phyloP scores from a whole-genome alignment of 2,329 filamentous ascomycete genomes.

The Aspergillus chevalieri region DNA sequence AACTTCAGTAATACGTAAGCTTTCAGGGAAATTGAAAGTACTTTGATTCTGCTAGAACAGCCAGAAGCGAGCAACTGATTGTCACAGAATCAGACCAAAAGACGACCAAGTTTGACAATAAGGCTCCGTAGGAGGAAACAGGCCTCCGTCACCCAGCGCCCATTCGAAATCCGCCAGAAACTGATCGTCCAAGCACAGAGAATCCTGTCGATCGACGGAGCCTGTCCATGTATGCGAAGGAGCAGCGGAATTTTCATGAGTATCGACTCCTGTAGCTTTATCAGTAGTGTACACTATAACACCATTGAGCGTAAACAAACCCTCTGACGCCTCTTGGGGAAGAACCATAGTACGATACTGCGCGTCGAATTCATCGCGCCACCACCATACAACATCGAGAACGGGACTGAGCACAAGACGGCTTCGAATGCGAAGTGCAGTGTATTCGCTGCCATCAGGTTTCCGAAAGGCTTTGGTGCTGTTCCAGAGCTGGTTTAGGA shows the following conservation, averaged over 20 bases:
- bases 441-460: conserved; percentile 30
- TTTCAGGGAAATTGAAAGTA: no score
- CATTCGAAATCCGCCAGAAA: conserved; percentile 36
- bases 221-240: conserved; percentile 3
- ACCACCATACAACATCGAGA: conserved; percentile 39
- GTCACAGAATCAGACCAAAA: not conserved
- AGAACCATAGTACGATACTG: conserved; percentile 12
- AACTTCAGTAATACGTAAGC: no score
- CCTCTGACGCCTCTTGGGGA: conserved; percentile 9
- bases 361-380: conserved; percentile 37
- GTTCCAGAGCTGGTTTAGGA: conserved; percentile 36
- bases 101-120: conserved; percentile 17
- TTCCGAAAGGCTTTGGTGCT: conserved; percentile 37
- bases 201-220: conserved; percentile 12
- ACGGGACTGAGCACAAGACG: conserved; percentile 33
- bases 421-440: conserved; percentile 33
- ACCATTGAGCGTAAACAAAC: conserved; percentile 7
- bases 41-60: no score
- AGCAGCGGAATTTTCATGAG: conserved; percentile 2
- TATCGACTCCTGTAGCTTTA: conserved; percentile 8
- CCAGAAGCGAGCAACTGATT: no score
- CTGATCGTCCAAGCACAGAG: conserved; percentile 28
- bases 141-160: conserved; percentile 26
- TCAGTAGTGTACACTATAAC: not conserved
- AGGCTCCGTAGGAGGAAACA: conserved; percentile 21